A percentile compares a stretch with the other conserved stretches of the same genome.
Conservation (phyloP, 345 rosid species). For the Camelina laxa region DNA sequence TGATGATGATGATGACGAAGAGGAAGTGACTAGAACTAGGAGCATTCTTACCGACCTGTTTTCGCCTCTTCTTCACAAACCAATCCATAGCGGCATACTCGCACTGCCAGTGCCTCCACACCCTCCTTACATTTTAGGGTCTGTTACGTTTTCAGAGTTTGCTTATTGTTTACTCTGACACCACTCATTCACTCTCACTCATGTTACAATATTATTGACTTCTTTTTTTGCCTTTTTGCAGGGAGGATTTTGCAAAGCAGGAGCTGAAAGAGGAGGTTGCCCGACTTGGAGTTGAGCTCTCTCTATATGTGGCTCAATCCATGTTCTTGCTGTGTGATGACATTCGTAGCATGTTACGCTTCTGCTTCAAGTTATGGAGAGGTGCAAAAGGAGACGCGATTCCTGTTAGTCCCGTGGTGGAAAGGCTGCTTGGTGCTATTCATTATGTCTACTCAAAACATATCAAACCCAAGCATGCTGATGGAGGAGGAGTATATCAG, state of each 20-base stretch:
- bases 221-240: too few species aligned
- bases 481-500: neutral
- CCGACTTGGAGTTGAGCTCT: neutral
- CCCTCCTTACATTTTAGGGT: neutral
- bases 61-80: neutral
- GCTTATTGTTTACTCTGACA: too few species aligned
- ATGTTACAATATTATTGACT: too few species aligned
- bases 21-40: too few species aligned
- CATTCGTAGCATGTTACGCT: neutral
- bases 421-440: neutral
- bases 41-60: neutral
- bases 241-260: neutral
- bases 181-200: too few species aligned
- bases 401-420: neutral
- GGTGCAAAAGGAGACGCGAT: neutral
- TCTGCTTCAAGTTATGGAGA: neutral
- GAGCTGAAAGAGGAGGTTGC: neutral
- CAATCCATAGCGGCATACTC: neutral
- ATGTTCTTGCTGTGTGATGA: constrained; percentile 27
- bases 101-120: too few species aligned
- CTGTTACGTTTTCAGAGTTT: too few species aligned
- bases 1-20: neutral
- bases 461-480: neutral
- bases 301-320: constrained; percentile 3
- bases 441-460: neutral